Evolutionary conservation across 2,329 filamentous ascomycete species (phyloP), one percentile per base, ranked within the genome.

Genomic region (Alternaria ventricosa): DNA sequence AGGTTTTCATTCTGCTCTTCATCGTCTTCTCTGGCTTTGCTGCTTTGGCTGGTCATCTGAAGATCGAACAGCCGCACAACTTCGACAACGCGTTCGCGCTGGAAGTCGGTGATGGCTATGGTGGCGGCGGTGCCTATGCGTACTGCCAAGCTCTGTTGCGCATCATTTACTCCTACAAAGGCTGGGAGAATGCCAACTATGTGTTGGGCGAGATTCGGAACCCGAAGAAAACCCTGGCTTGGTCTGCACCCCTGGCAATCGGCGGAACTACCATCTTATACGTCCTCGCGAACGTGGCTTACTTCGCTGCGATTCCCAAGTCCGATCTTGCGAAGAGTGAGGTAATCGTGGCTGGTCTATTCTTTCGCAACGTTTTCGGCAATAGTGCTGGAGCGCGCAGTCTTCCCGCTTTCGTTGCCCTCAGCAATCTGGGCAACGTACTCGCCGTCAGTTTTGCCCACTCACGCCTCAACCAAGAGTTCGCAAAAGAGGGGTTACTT

Each of bases 401-500:
- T 67, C 66, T 79, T 9, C 76, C 77, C 0, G 86, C 84, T 0
- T 87, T 90, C 56, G 87, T 90, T 1, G 87, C 87, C 0, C 73
- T 90, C 33, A 88, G 86, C 55, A 88, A 88, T 65, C 71, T 90
- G 51, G 88, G 88, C 7, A 90, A 90, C 55, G 87, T 90, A 0
- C 78, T 90, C 9, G 86, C 87, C 20, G 84, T 89, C 49, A 87
- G 84, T 61, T 90, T 89, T 68, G 84, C 87, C 0, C 86, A 89
- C 57, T 80, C 87, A 0, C 83, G 88, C 1, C 69, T 89, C 10
- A 89, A 88, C 67, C 87, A 89, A 66, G 90, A 92, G 75, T 82
- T 92, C 47, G 90, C 87, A 1, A 91, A 90, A 71, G 90, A 93
- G 71, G 89, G 89, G 0, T 81, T 92, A 6, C 72, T 92, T 13